Evolutionary conservation across 495 filamentous ascomycete genomes (phyloP).

Genomic region (Aspergillus sparsus): DNA sequence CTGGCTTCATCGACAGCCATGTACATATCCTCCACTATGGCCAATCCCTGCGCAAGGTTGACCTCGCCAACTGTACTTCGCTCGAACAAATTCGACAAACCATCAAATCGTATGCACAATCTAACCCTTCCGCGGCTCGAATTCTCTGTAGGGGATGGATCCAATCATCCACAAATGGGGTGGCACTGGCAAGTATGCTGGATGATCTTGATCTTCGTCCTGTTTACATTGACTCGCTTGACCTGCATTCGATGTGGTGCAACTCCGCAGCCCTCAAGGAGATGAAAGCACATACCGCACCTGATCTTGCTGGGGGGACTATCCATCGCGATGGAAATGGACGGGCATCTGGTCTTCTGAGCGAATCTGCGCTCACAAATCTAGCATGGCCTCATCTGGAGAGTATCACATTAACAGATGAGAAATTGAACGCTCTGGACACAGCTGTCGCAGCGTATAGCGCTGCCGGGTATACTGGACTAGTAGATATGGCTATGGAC

Average conservation of each 20-base stretch:
- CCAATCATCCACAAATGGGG: slow-evolving; percentile 55
- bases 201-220: slow-evolving; percentile 56
- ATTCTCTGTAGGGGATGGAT: slow-evolving; percentile 63
- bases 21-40: slow-evolving; percentile 64
- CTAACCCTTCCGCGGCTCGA: slow-evolving; percentile 50
- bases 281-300: slow-evolving; percentile 47
- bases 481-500: slow-evolving; percentile 74
- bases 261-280: slow-evolving; percentile 57
- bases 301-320: slow-evolving; percentile 31
- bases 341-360: slow-evolving; percentile 37
- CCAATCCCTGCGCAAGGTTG: slow-evolving; percentile 57
- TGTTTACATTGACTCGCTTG: slow-evolving; percentile 62
- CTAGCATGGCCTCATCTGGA: slow-evolving; percentile 63
- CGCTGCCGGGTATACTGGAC: slow-evolving; percentile 59
- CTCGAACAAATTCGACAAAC: slow-evolving; percentile 54
- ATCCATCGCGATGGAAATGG: neutral
- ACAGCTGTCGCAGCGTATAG: slow-evolving; percentile 54
- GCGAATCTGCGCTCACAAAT: slow-evolving; percentile 56
- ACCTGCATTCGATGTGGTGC: slow-evolving; percentile 65
- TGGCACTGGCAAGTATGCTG: slow-evolving; percentile 54
- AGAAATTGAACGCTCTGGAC: slow-evolving; percentile 53
- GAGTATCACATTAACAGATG: slow-evolving; percentile 48
- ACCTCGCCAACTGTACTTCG: slow-evolving; percentile 54
- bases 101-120: slow-evolving; percentile 52
- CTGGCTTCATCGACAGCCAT: slow-evolving; percentile 67